phyloP scores from a whole-genome alignment of 2,329 filamentous ascomycete species.

The Trichoderma arundinaceum region DNA sequence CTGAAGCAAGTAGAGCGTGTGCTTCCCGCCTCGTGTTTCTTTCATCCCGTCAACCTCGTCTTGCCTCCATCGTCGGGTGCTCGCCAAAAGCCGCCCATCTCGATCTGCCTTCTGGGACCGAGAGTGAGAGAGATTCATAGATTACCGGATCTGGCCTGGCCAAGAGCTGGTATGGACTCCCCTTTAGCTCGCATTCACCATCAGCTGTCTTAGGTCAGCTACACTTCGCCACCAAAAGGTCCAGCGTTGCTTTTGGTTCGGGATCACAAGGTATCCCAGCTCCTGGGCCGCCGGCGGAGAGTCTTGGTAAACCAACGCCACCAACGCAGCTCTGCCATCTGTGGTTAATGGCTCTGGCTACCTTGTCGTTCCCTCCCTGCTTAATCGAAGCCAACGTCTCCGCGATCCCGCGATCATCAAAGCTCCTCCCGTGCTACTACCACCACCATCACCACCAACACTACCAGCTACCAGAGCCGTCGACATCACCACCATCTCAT shows the following conservation, averaged over 20 bases:
- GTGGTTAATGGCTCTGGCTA: slow-evolving; percentile 45
- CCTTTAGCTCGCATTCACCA: slow-evolving; percentile 21
- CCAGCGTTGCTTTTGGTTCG: slow-evolving; percentile 11
- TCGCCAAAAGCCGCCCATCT: slow-evolving; percentile 15
- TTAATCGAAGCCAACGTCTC: slow-evolving; percentile 43
- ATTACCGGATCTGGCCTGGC: slow-evolving; percentile 21
- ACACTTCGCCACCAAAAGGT: slow-evolving; percentile 24
- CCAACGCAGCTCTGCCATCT: slow-evolving; percentile 20
- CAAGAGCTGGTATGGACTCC: slow-evolving; percentile 26
- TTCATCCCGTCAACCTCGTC: slow-evolving; percentile 9
- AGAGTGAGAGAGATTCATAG: slow-evolving; percentile 19
- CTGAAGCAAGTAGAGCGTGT: slow-evolving; percentile 3
- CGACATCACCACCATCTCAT: slow-evolving; percentile 50
- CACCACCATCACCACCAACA: neutral
- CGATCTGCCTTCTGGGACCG: slow-evolving; percentile 10
- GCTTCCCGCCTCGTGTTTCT: slow-evolving; percentile 20
- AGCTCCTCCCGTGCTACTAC: neutral
- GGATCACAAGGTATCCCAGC: neutral
- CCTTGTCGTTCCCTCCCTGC: slow-evolving; percentile 39
- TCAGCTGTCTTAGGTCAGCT: slow-evolving; percentile 29
- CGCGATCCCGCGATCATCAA: slow-evolving; percentile 41
- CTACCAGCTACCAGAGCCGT: slow-evolving; percentile 10
- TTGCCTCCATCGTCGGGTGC: slow-evolving; percentile 6
- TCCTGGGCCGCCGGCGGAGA: neutral
- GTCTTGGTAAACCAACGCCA: slow-evolving; percentile 25